A percentile compares a stretch with the other conserved stretches of the same genome.
Conservation (phyloP, 2,329 filamentous ascomycete species). For the Incumbomyces delicatus region DNA sequence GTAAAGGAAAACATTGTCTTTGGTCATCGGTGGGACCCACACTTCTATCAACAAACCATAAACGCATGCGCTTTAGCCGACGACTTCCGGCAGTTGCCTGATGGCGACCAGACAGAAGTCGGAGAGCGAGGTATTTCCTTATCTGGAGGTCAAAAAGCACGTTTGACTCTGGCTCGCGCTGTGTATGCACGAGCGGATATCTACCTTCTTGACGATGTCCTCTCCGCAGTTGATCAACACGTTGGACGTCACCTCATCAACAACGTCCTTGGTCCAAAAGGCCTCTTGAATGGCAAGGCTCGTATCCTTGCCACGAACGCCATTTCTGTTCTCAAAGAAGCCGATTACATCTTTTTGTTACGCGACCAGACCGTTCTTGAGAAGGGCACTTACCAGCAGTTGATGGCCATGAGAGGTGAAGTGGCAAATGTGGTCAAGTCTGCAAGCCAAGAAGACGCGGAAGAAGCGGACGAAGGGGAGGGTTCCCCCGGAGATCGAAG, state of each 20-base stretch:
- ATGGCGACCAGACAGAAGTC: conserved; percentile 93
- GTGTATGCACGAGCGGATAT: conserved; percentile 96
- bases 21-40: conserved; percentile 83
- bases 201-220: conserved; percentile 84
- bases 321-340: conserved; percentile 79
- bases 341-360: conserved; percentile 78
- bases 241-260: conserved; percentile 92
- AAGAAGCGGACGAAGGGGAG: conserved; percentile 3
- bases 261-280: conserved; percentile 77
- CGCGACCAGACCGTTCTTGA: conserved; percentile 76
- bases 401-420: conserved; percentile 88
- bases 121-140: conserved; percentile 94
- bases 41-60: conserved; percentile 88
- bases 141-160: conserved; percentile 91
- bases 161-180: conserved; percentile 80
- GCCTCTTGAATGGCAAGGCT: conserved; percentile 75
- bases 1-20: conserved; percentile 97
- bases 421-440: conserved; percentile 76
- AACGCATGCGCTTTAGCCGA: conserved; percentile 83
- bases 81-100: conserved; percentile 84
- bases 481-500: conserved; percentile 20
- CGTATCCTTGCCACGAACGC: conserved; percentile 91
- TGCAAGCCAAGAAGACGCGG: conserved; percentile 50
- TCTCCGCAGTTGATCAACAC: conserved; percentile 97
- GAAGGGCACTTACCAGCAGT: conserved; percentile 78